Conservation (phyloP, 1,284 basidiomycete genomes). For the Cutaneotrichosporon cyanovorans region DNA sequence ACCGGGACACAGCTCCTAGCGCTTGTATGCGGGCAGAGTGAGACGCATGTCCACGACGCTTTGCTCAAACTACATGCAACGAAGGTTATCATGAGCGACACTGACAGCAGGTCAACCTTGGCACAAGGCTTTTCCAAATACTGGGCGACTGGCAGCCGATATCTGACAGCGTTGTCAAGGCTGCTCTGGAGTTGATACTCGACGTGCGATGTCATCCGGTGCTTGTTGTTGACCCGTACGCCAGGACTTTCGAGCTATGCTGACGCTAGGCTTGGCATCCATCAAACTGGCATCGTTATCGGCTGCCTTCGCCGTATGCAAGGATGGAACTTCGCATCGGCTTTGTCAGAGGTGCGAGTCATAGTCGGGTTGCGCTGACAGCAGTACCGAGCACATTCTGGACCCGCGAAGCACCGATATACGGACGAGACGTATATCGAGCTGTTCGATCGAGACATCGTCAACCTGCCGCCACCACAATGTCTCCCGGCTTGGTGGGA, state of each 20-base stretch:
- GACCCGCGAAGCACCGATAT: constrained; percentile 40
- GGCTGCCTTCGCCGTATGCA: constrained; percentile 40
- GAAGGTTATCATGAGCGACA: too few relatives aligned
- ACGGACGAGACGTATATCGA: constrained; percentile 46
- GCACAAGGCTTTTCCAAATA: constrained; percentile 35
- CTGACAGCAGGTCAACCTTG: constrained; percentile 34
- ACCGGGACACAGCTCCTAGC: neutral
- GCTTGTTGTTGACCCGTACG: constrained; percentile 43
- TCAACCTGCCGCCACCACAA: constrained; percentile 33
- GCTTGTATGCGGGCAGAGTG: neutral
- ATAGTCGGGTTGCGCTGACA: neutral
- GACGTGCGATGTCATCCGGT: constrained; percentile 35
- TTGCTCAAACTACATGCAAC: neutral
- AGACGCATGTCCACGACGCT: too few relatives aligned
- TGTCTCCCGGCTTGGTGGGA: constrained; percentile 34
- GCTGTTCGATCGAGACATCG: constrained; percentile 42
- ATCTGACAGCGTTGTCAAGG: constrained; percentile 40
- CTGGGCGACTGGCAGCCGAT: constrained; percentile 41
- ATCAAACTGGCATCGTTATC: constrained; percentile 42
- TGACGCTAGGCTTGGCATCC: constrained; percentile 36
- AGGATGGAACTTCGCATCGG: constrained; percentile 44
- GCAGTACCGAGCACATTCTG: constrained; percentile 41
- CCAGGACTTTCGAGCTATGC: constrained; percentile 9
- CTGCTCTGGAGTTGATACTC: constrained; percentile 38
- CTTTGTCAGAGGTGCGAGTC: constrained; percentile 32